Evolutionary conservation across 116 monocot species (phyloP).

Genomic region (Iris pallida): DNA sequence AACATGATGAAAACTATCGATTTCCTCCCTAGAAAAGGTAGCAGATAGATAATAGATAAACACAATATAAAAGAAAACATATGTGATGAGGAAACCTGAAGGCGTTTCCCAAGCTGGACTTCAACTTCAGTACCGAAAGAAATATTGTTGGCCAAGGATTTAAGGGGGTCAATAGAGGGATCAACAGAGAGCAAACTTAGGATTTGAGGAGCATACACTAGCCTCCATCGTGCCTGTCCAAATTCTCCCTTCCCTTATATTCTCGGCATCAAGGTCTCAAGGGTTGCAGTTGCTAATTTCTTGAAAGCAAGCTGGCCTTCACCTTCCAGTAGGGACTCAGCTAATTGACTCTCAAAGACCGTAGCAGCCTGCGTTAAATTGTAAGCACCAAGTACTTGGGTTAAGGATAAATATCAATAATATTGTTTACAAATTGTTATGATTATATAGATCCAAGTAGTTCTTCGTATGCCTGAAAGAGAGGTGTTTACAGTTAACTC

Average conservation of each 20-base stretch:
- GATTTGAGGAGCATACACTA: constrained; percentile 97
- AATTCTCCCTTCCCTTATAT: constrained; percentile 97
- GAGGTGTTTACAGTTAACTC: no score
- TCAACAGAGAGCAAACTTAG: constrained; percentile 89
- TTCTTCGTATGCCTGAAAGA: no score
- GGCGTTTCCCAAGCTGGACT: constrained; percentile 94
- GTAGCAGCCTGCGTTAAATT: constrained; percentile 61
- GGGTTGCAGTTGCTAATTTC: constrained; percentile 94
- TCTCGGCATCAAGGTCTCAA: constrained; percentile 95
- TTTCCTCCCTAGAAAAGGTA: no score
- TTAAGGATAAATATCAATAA: not conserved
- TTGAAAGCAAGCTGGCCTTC: constrained; percentile 96
- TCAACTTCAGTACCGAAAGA: constrained; percentile 97
- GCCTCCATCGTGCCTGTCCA: constrained; percentile 94
- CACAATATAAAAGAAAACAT: not conserved
- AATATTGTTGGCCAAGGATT: constrained; percentile 90
- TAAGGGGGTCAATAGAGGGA: constrained; percentile 82
- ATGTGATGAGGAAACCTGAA: constrained; percentile 48
- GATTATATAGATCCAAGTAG: no score
- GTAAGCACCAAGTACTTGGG: not conserved
- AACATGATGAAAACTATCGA: no score
- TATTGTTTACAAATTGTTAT: not conserved
- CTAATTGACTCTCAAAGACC: constrained; percentile 89
- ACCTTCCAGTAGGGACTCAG: constrained; percentile 88
- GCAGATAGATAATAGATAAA: no score